Evolutionary conservation across 2,329 filamentous ascomycete genomes (phyloP).

Genomic region (Zelopaecilomyces penicillatus): DNA sequence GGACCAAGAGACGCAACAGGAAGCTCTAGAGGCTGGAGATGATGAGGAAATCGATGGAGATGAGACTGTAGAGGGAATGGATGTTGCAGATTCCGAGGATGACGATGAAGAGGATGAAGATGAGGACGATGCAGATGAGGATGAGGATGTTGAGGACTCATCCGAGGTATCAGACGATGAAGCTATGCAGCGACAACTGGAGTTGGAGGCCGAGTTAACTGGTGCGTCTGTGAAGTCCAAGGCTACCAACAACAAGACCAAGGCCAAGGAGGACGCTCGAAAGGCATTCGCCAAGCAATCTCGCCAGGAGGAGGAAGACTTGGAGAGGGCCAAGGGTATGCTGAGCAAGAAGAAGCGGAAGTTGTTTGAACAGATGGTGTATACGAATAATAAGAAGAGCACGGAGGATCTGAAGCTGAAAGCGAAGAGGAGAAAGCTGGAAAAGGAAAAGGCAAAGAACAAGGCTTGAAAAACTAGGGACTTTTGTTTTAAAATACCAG

Average conservation of each 20-base stretch:
- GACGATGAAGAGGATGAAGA: constrained; percentile 62
- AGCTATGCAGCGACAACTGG: constrained; percentile 68
- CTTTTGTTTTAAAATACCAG: constrained; percentile 7
- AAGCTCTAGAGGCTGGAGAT: constrained; percentile 65
- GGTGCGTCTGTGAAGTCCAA: constrained; percentile 54
- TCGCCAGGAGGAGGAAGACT: constrained; percentile 72
- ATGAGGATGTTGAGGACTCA: constrained; percentile 38
- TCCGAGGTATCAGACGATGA: constrained; percentile 46
- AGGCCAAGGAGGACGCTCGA: constrained; percentile 60
- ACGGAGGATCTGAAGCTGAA: constrained; percentile 81
- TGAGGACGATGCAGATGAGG: constrained; percentile 40
- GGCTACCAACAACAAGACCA: constrained; percentile 40
- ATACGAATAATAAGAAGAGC: constrained; percentile 89
- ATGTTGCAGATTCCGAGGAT: constrained; percentile 39
- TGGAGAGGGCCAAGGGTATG: constrained; percentile 95
- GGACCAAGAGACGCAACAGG: constrained; percentile 80
- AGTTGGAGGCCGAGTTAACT: constrained; percentile 85
- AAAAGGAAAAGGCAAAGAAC: constrained; percentile 50
- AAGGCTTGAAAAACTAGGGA: constrained; percentile 21
- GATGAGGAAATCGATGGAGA: constrained; percentile 40
- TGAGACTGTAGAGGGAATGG: constrained; percentile 39
- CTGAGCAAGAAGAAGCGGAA: constrained; percentile 96
- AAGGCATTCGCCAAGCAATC: constrained; percentile 64
- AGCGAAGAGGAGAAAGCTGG: constrained; percentile 82
- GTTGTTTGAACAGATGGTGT: constrained; percentile 94